Evolutionary conservation across 1,139 yeast species (phyloP).

Genomic region (Debaryomycetaceae sp.): DNA sequence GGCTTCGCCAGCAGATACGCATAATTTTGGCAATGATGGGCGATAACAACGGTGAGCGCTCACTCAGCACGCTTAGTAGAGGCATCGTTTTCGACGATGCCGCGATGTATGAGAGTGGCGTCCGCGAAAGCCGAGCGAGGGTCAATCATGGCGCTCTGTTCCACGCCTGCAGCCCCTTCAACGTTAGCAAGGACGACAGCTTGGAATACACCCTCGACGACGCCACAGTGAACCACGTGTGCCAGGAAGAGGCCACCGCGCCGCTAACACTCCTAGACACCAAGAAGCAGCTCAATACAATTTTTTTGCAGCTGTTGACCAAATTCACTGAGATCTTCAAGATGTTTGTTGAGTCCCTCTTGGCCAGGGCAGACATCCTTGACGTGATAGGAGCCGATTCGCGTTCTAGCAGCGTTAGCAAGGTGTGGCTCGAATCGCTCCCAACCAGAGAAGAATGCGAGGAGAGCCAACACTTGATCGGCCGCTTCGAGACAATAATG

Average conservation of each 20-base stretch:
- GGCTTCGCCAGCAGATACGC: slow-evolving; percentile 43
- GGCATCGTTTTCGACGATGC: slow-evolving; percentile 32
- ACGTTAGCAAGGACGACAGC: slow-evolving; percentile 17
- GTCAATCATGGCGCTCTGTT: slow-evolving; percentile 1
- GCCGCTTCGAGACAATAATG: slow-evolving; percentile 26
- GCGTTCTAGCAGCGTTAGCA: slow-evolving; percentile 13
- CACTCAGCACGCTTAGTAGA: slow-evolving; percentile 21
- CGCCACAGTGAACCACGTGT: slow-evolving; percentile 2
- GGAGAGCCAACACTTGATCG: slow-evolving; percentile 24
- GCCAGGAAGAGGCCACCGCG: slow-evolving; percentile 16
- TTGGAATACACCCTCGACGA: slow-evolving; percentile 10
- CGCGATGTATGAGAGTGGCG: slow-evolving; percentile 28
- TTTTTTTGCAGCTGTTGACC: slow-evolving; percentile 33
- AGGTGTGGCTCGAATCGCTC: slow-evolving; percentile 16
- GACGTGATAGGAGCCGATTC: slow-evolving; percentile 26
- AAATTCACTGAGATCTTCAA: slow-evolving; percentile 29
- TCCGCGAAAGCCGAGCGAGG: slow-evolving; percentile 14
- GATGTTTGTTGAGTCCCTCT: slow-evolving; percentile 24
- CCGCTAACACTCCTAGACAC: slow-evolving; percentile 27
- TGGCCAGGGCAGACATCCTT: slow-evolving; percentile 22
- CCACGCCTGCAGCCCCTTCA: slow-evolving; percentile 10
- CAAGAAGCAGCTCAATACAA: slow-evolving; percentile 28
- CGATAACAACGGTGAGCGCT: slow-evolving; percentile 29
- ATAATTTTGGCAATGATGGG: slow-evolving; percentile 39
- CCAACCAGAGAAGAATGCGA: slow-evolving; percentile 32